phyloP scores from a whole-genome alignment of 2,329 filamentous ascomycete species.

The Beauveria sp. region DNA sequence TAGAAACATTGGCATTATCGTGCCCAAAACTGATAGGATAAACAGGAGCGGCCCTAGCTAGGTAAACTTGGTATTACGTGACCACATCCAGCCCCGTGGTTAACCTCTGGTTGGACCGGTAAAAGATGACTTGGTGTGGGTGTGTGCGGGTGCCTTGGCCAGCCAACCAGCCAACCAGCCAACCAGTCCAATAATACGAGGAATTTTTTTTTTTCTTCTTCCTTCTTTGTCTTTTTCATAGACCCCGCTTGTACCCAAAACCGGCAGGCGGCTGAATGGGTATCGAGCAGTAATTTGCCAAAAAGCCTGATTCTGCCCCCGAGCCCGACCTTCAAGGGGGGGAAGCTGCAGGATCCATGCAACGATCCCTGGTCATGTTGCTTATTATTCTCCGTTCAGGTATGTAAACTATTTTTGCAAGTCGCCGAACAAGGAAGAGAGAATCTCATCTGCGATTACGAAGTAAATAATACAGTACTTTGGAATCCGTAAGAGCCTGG shows the following conservation, averaged over 20 bases:
- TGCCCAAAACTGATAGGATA: not conserved
- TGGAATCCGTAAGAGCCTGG: not conserved
- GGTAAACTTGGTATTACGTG: not conserved
- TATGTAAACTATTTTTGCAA: not conserved
- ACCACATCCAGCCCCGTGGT: not conserved
- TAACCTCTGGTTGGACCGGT: not conserved
- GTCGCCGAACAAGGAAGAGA: too few relatives aligned
- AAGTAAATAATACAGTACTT: too few relatives aligned
- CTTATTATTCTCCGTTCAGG: not conserved
- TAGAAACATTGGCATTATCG: conserved; percentile 3
- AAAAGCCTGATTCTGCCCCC: not conserved
- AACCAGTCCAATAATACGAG: conserved; percentile 3
- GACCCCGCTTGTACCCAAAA: not conserved
- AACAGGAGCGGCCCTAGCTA: not conserved
- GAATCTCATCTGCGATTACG: not conserved
- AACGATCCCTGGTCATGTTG: not conserved
- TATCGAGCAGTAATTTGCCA: not conserved
- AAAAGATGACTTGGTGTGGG: not conserved
- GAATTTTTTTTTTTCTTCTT: not conserved
- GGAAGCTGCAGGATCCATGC: not conserved
- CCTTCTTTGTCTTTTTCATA: not conserved
- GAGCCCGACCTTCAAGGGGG: not conserved
- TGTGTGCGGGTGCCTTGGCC: not conserved
- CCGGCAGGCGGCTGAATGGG: not conserved
- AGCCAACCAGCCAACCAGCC: too few relatives aligned